Percentiles rank a stretch among this genome's conserved stretches.
phyloP scores from a whole-genome alignment of 2,329 filamentous ascomycete species.

The Apiospora pterosperma region DNA sequence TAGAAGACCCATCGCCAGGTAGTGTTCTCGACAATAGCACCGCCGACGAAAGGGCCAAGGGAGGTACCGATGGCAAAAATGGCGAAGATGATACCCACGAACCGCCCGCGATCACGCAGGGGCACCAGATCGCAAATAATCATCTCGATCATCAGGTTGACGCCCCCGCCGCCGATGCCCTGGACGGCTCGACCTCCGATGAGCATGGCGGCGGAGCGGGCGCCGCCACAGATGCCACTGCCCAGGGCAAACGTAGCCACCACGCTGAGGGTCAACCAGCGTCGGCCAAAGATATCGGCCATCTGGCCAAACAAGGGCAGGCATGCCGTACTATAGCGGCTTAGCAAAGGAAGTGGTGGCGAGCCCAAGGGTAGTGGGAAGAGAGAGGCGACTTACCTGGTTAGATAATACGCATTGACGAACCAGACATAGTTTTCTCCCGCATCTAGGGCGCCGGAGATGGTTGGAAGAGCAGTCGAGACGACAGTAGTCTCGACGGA shows the following conservation, averaged over 20 bases:
- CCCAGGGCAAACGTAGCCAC: slow-evolving; percentile 5
- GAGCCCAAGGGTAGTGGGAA: too few species aligned
- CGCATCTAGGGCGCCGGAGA: neutral
- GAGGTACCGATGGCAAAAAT: neutral
- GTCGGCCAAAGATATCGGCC: neutral
- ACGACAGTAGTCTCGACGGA: neutral
- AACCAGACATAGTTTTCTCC: neutral
- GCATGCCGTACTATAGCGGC: slow-evolving; percentile 25
- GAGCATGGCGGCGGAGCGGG: neutral
- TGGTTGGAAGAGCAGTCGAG: neutral
- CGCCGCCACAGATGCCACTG: slow-evolving; percentile 6
- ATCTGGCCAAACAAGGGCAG: slow-evolving; percentile 42
- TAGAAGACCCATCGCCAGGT: slow-evolving; percentile 39
- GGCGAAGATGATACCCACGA: slow-evolving; percentile 1
- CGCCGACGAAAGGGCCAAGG: slow-evolving; percentile 5
- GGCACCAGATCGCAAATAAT: slow-evolving; percentile 6
- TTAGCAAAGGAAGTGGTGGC: neutral
- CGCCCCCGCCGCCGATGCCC: slow-evolving; percentile 7
- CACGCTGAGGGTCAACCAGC: neutral
- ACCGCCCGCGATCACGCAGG: neutral
- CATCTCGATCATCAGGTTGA: slow-evolving; percentile 2
- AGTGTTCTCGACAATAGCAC: neutral
- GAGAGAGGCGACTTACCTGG: slow-evolving; percentile 5
- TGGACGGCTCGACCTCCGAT: slow-evolving; percentile 4
- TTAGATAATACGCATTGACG: slow-evolving; percentile 8